Conservation (phyloP, 2,329 filamentous ascomycete genomes). For the Didymella lethalis region DNA sequence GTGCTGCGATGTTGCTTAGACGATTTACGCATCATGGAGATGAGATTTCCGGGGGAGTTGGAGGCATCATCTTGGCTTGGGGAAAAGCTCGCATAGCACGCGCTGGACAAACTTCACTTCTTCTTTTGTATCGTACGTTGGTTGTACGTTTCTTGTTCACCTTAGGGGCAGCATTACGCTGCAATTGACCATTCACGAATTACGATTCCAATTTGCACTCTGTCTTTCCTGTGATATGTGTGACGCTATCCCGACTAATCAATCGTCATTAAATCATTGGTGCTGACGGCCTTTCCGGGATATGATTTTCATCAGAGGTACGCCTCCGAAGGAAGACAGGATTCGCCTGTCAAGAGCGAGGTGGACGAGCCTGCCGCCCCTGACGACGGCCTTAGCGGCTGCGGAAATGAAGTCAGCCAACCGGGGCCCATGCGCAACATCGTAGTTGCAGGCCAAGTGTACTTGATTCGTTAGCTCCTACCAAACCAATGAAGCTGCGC, state of each 20-base stretch:
- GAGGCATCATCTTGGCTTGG: slow-evolving; percentile 21
- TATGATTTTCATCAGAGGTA: background rate
- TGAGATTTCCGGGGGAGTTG: slow-evolving; percentile 17
- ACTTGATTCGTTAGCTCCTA: slow-evolving; percentile 16
- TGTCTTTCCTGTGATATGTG: slow-evolving; percentile 11
- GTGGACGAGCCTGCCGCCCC: slow-evolving; percentile 12
- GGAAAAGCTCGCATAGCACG: slow-evolving; percentile 22
- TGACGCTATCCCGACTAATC: slow-evolving; percentile 5
- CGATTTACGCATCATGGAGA: slow-evolving; percentile 17
- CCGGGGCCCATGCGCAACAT: slow-evolving; percentile 11
- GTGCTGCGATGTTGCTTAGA: slow-evolving; percentile 45
- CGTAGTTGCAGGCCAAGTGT: slow-evolving; percentile 13
- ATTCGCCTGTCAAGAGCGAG: slow-evolving; percentile 1
- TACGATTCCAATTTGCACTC: slow-evolving; percentile 21
- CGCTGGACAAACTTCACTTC: slow-evolving; percentile 23
- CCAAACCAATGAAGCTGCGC: slow-evolving; percentile 12
- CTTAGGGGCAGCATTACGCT: slow-evolving; percentile 21
- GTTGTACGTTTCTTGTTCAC: slow-evolving; percentile 34
- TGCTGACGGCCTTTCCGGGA: background rate
- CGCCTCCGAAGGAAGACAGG: background rate
- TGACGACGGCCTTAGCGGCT: slow-evolving; percentile 15
- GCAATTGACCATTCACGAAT: slow-evolving; percentile 26
- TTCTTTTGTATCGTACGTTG: slow-evolving; percentile 30
- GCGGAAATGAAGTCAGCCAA: slow-evolving; percentile 21
- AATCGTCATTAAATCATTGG: background rate